Evolutionary conservation across 305 asterid genomes (phyloP), one percentile per base, ranked within the genome.

Genomic region (Rubia peregrina): DNA sequence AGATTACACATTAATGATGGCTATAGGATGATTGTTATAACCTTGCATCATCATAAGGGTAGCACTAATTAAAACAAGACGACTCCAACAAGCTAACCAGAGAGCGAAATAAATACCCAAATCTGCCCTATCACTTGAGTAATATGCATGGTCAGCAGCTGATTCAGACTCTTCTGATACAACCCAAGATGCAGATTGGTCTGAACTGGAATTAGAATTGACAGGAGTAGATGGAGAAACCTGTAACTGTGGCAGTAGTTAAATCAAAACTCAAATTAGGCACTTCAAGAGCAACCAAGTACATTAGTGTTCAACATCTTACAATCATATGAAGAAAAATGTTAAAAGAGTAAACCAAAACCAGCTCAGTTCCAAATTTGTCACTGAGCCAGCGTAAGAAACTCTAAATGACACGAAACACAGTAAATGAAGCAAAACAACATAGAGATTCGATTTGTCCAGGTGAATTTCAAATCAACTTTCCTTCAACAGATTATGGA

Each of bases 181-280:
- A 68, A 68, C 77, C 84, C 75, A 73, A 75, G 85, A 64, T 73
- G 74, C 69, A 22, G 81, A 70, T 65, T 77, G 86, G 64, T 82
- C 82, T 63, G 83, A 72, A 72, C 78, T 78, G 30, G 84, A 82
- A 72, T 79, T 81, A 51, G 88, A 84, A 74, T 76, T 83, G 49
- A 79, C 80, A 63, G 97, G 90, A 19, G 92, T 83, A 74, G 87
- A 87, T 74, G 95, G 87, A 71, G 95, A 78, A 76, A 77, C 85
- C 87, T 85, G 95, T 76, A 78, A 59, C 86, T 82, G 84, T 76
- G 76, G 24, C 56, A 74, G 69, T 70, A 81, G 48, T 51, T 70
- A 75, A 73, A 38, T 38, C 21, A 19, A 43, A 19, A 41, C 13
- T 5, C 61, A 43, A n/a, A 67, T 49, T 63, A 53, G 49, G 71